phyloP scores from a whole-genome alignment of 352 stramenopile genomes.

The Globisporangium carolinianum region DNA sequence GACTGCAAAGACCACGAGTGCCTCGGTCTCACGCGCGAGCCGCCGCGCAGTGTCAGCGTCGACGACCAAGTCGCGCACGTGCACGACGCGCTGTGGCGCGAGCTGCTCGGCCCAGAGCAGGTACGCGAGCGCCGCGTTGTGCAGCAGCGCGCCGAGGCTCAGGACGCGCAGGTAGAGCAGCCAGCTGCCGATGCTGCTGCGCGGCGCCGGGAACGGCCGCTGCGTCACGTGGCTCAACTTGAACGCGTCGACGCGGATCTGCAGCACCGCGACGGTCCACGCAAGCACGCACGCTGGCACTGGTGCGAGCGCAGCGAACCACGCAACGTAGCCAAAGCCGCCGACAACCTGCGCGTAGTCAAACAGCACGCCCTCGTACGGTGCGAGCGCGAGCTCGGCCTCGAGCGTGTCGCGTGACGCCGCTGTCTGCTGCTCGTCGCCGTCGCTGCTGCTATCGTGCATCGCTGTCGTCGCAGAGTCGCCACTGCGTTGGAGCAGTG shows the following conservation, averaged over 20 bases:
- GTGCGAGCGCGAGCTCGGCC: slow-evolving; percentile 30
- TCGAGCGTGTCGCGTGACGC: slow-evolving; percentile 14
- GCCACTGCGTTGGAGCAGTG: slow-evolving; percentile 2
- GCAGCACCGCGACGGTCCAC: slow-evolving; percentile 43
- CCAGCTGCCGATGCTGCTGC: slow-evolving; percentile 58
- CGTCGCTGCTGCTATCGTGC: slow-evolving; percentile 1
- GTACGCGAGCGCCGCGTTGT: slow-evolving; percentile 35
- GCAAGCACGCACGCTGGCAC: slow-evolving; percentile 24
- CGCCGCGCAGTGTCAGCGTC: neutral
- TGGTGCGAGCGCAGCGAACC: slow-evolving; percentile 51
- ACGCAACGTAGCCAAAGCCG: slow-evolving; percentile 53
- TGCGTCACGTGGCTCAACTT: slow-evolving; percentile 56
- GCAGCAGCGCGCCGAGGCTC: slow-evolving; percentile 35
- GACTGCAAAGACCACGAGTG: slow-evolving; percentile 27
- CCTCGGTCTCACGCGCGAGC: slow-evolving; percentile 21
- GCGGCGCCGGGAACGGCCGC: slow-evolving; percentile 45
- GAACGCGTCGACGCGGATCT: slow-evolving; percentile 59
- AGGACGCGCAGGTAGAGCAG: slow-evolving; percentile 46
- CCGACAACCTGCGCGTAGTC: slow-evolving; percentile 72
- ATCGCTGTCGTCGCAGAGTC: neutral
- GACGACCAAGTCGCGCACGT: slow-evolving; percentile 19
- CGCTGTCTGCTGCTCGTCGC: neutral
- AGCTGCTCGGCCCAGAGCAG: slow-evolving; percentile 22
- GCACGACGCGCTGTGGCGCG: slow-evolving; percentile 4
- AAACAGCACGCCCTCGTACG: slow-evolving; percentile 66